Evolutionary conservation across 1,284 basidiomycete species (phyloP).

Genomic region (Apiotrichum gamsii): DNA sequence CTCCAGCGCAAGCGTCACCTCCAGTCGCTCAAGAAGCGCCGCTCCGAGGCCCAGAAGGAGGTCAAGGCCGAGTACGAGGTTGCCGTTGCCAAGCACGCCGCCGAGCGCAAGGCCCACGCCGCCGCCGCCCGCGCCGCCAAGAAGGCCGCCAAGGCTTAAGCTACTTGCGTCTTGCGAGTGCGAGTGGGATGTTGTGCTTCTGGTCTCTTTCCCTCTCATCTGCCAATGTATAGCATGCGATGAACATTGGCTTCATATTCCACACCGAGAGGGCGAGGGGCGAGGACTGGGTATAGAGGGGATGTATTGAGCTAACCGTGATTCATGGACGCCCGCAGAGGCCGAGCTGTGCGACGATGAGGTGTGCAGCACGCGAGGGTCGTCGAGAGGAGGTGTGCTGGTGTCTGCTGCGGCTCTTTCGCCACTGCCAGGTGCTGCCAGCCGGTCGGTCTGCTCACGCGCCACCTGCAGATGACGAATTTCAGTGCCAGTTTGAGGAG

Average conservation of each 20-base stretch:
- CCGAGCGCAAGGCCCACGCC: conserved; percentile 82
- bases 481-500: too few relatives aligned
- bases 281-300: too few relatives aligned
- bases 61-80: conserved; percentile 89
- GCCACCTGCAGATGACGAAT: too few relatives aligned
- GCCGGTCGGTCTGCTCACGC: too few relatives aligned
- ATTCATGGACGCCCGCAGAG: too few relatives aligned
- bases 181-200: conserved; percentile 2
- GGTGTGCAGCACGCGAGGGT: too few relatives aligned
- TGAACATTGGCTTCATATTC: conserved; percentile 5
- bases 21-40: conserved; percentile 79
- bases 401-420: too few relatives aligned
- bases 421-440: too few relatives aligned
- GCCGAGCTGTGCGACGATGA: too few relatives aligned
- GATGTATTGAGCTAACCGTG: too few relatives aligned
- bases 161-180: neutral
- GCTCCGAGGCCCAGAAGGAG: conserved; percentile 86
- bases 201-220: conserved; percentile 3
- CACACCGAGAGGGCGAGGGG: too few relatives aligned
- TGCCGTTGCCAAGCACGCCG: conserved; percentile 79
- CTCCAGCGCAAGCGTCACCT: conserved; percentile 96
- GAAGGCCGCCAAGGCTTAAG: conserved; percentile 28
- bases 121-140: conserved; percentile 49
- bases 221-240: conserved; percentile 4
- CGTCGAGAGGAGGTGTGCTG: too few relatives aligned